Evolutionary conservation across 805 yeast genomes (phyloP).

Genomic region (Komagataella kurtzmanii): DNA sequence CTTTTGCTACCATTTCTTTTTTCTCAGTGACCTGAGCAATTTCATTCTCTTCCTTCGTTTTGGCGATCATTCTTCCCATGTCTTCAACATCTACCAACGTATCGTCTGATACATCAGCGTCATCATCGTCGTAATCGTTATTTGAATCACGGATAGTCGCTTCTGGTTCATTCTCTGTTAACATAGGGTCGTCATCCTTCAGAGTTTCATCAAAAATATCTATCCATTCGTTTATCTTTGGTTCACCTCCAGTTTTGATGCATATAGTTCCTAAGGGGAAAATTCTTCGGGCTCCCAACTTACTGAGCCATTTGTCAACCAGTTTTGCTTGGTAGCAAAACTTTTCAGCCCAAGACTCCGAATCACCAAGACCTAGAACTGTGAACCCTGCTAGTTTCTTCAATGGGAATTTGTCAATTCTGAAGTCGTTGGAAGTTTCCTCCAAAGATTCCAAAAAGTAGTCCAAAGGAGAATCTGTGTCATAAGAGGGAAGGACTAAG

Average conservation of each 20-base stretch:
- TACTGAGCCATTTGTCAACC: constrained; percentile 65
- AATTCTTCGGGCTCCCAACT: constrained; percentile 75
- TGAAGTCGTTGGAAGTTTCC: constrained; percentile 75
- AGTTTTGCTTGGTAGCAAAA: constrained; percentile 77
- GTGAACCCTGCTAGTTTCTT: constrained; percentile 61
- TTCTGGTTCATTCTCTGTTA: constrained; percentile 11
- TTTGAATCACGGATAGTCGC: constrained; percentile 6
- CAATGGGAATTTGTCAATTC: constrained; percentile 75
- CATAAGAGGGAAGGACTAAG: constrained; percentile 78
- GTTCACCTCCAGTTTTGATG: constrained; percentile 54
- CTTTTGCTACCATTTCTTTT: constrained; percentile 82
- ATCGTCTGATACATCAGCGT: constrained; percentile 19
- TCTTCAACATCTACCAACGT: constrained; percentile 77
- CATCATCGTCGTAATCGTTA: constrained; percentile 4
- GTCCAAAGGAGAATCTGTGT: constrained; percentile 85
- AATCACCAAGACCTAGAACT: constrained; percentile 80
- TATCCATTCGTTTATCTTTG: constrained; percentile 54
- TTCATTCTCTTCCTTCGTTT: constrained; percentile 12
- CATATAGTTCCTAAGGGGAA: constrained; percentile 80
- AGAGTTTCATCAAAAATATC: constrained; percentile 44
- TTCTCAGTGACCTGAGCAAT: constrained; percentile 6
- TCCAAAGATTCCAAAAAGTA: constrained; percentile 68
- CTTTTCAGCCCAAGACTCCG: constrained; percentile 71
- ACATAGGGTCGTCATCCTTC: constrained; percentile 54
- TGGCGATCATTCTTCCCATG: constrained; percentile 46